phyloP scores from a whole-genome alignment of 495 filamentous ascomycete species.

The Talaromyces borbonicus region DNA sequence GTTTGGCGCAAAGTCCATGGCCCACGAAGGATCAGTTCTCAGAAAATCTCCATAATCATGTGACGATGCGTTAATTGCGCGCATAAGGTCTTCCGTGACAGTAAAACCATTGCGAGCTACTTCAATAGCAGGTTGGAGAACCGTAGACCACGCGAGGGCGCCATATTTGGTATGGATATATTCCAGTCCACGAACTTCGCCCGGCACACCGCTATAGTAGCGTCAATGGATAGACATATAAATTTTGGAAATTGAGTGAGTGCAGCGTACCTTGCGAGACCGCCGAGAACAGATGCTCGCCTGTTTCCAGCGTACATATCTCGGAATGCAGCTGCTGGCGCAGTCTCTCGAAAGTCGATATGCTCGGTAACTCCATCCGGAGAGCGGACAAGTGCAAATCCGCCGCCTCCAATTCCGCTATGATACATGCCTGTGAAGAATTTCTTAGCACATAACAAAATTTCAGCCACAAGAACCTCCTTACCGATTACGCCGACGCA shows the following conservation, averaged over 20 bases:
- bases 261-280: constrained; percentile 50
- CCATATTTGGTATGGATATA: constrained; percentile 68
- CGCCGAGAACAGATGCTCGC: constrained; percentile 39
- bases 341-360: constrained; percentile 80
- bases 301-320: constrained; percentile 68
- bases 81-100: constrained; percentile 62
- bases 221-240: not conserved
- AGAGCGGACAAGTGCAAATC: constrained; percentile 69
- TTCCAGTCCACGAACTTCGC: constrained; percentile 71
- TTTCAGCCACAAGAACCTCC: constrained; percentile 4
- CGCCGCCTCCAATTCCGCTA: constrained; percentile 80
- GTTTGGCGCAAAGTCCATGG: constrained; percentile 80
- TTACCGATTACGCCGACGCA: constrained; percentile 66
- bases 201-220: constrained; percentile 59
- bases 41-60: constrained; percentile 48
- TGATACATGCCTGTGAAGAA: constrained; percentile 71
- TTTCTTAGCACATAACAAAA: constrained; percentile 13
- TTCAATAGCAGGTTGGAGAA: constrained; percentile 63
- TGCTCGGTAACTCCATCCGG: constrained; percentile 56
- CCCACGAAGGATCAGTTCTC: constrained; percentile 63
- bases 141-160: constrained; percentile 53
- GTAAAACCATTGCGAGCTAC: constrained; percentile 67
- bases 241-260: not conserved
- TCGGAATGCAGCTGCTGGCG: constrained; percentile 63
- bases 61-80: constrained; percentile 34